Evolutionary conservation across 1,284 basidiomycete species (phyloP).

Genomic region (Trametes sp.): DNA sequence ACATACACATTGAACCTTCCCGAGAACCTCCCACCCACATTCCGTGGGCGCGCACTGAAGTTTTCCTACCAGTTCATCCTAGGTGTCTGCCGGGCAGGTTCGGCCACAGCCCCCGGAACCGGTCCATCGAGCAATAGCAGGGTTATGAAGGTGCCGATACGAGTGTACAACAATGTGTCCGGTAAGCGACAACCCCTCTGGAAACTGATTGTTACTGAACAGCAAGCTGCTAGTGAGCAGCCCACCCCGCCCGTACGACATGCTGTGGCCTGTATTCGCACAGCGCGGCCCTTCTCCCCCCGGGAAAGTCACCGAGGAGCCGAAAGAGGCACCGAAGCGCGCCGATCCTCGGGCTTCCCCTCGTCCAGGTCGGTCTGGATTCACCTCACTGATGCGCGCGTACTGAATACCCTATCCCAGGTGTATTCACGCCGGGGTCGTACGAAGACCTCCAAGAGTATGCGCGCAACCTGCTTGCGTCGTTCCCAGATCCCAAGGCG

Average conservation of each 20-base stretch:
- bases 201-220: constrained; percentile 10
- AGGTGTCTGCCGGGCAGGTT: constrained; percentile 79
- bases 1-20: constrained; percentile 82
- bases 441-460: constrained; percentile 45
- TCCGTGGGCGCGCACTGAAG: constrained; percentile 81
- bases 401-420: neutral
- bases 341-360: constrained; percentile 8
- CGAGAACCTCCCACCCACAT: constrained; percentile 87
- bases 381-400: neutral
- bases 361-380: constrained; percentile 1
- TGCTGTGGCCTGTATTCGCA: constrained; percentile 68
- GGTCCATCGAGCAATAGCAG: constrained; percentile 61
- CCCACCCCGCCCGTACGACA: constrained; percentile 64
- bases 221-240: constrained; percentile 54
- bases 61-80: constrained; percentile 92
- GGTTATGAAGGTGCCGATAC: constrained; percentile 88
- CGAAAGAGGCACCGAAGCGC: constrained; percentile 20
- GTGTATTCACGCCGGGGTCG: constrained; percentile 27
- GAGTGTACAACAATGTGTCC: constrained; percentile 85
- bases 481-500: constrained; percentile 48
- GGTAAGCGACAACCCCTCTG: constrained; percentile 55
- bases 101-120: constrained; percentile 38
- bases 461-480: constrained; percentile 53
- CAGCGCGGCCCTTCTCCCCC: constrained; percentile 24
- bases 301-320: constrained; percentile 32